Base-by-base conservation (phyloP, 306 rosid species). In the Vigna trinervia region DNA sequence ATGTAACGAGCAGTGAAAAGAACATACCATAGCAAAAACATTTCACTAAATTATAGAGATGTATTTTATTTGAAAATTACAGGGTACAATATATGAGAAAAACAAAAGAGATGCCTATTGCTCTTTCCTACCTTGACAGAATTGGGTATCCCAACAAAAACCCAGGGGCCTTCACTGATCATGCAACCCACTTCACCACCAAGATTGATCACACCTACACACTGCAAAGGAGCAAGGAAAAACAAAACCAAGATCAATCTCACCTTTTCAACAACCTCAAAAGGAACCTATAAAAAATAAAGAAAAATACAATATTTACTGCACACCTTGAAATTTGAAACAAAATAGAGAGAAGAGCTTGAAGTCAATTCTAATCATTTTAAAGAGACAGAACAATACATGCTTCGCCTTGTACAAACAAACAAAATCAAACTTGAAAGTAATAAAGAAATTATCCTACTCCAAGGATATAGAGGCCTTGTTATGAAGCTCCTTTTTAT, bases 161-260 rank as follows among this genome's bases (percentile, higher is more conserved):
- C 69, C 98, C 98, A 95, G 60, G 97, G 93, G 68, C 98, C 98
- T 86, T 95, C 98, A 58, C 84, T 83, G 81, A 92, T 89, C 97
- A 95, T 90, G 71, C 93, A 95, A 78, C 98, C 98, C 12, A 95
- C 97, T 86, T 95, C 97, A 79, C 97, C 90, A 12, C 97, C 96
- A 76, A 92, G 92, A 83, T 47, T 82, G 78, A 89, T 56, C 75
- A 89, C 86, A 60, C 80, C 90, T 63, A 77, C 58, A 75, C 97
- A 90, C 98, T 95, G 96, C 82, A 81, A 47, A 57, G 63, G 32
- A 72, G 36, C 38, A 78, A 73, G 74, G 39, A 64, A 66, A 81
- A 63, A 71, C 48, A 73, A 77, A 56, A 62, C 41, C 75, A 77
- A 9, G 3, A 51, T 75, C 69, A 53, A 78, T 12, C n/a, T 69